Evolutionary conservation across 2,329 filamentous ascomycete species (phyloP).

Genomic region (Blastomyces gilchristii): DNA sequence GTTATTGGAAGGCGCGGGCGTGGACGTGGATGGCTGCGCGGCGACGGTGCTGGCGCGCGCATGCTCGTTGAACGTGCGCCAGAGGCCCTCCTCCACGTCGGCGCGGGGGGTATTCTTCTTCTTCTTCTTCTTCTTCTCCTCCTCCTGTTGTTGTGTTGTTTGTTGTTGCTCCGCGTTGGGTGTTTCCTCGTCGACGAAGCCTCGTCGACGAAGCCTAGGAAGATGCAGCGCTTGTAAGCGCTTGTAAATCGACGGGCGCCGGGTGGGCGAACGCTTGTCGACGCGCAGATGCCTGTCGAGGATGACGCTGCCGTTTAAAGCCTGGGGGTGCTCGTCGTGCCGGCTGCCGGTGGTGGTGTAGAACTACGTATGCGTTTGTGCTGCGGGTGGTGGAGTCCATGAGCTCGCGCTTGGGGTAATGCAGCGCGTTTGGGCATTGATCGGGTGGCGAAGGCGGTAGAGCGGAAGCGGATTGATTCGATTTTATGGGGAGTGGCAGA

Average conservation of each 20-base stretch:
- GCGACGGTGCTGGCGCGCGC: conserved; percentile 17
- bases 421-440: conserved; percentile 86
- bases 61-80: conserved; percentile 33
- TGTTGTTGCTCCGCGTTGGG: conserved; percentile 55
- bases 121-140: conserved; percentile 48
- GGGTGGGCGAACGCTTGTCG: conserved; percentile 90
- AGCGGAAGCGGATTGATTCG: conserved; percentile 88
- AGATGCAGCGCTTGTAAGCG: conserved; percentile 77
- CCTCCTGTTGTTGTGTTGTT: conserved; percentile 6
- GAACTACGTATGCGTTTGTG: conserved; percentile 77
- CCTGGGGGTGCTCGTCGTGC: conserved; percentile 60
- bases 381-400: conserved; percentile 87
- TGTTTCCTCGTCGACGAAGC: conserved; percentile 55
- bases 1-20: background rate
- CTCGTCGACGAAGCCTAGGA: too few relatives aligned
- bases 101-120: conserved; percentile 62
- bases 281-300: conserved; percentile 82
- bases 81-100: conserved; percentile 77
- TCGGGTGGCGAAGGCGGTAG: conserved; percentile 66
- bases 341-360: conserved; percentile 65
- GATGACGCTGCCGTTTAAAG: conserved; percentile 73
- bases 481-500: conserved; percentile 56
- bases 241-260: conserved; percentile 63
- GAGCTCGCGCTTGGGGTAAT: conserved; percentile 68
- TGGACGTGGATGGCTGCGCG: background rate